These are phyloP conservation scores for Kodamaea fungicola DNA, from an alignment of 1,139 yeast genomes.

Conservation along the genomic window DNA sequence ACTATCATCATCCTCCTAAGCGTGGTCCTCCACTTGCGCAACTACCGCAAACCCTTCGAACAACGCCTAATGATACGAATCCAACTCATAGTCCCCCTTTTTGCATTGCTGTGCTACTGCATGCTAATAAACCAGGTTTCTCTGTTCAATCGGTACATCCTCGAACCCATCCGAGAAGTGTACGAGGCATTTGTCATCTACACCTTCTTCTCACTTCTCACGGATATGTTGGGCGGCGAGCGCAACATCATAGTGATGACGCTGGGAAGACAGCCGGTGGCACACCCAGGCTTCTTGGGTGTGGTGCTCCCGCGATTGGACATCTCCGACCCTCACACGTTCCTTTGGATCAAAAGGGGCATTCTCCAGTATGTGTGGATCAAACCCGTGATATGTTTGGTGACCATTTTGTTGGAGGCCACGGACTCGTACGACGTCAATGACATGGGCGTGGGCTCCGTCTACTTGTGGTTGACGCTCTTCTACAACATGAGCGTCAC, in stretches of 20 bases:
- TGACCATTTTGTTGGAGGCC: slow-evolving; percentile 50
- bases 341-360: slow-evolving; percentile 75
- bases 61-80: slow-evolving; percentile 85
- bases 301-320: slow-evolving; percentile 58
- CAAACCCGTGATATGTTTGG: slow-evolving; percentile 72
- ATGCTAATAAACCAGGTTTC: slow-evolving; percentile 46
- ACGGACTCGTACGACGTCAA: slow-evolving; percentile 51
- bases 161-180: slow-evolving; percentile 81
- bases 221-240: slow-evolving; percentile 89
- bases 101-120: slow-evolving; percentile 52
- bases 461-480: slow-evolving; percentile 65
- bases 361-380: slow-evolving; percentile 94
- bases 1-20: slow-evolving; percentile 30
- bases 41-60: slow-evolving; percentile 85
- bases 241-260: slow-evolving; percentile 71
- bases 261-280: slow-evolving; percentile 70
- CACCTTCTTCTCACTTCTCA: slow-evolving; percentile 81
- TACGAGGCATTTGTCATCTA: slow-evolving; percentile 96
- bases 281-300: slow-evolving; percentile 63
- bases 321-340: slow-evolving; percentile 81
- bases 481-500: slow-evolving; percentile 80
- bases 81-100: slow-evolving; percentile 60
- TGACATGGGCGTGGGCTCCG: slow-evolving; percentile 45
- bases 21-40: slow-evolving; percentile 38
- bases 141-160: slow-evolving; percentile 35